phyloP scores from a whole-genome alignment of 2,329 filamentous ascomycete species.

The Corynespora cassiicola region DNA sequence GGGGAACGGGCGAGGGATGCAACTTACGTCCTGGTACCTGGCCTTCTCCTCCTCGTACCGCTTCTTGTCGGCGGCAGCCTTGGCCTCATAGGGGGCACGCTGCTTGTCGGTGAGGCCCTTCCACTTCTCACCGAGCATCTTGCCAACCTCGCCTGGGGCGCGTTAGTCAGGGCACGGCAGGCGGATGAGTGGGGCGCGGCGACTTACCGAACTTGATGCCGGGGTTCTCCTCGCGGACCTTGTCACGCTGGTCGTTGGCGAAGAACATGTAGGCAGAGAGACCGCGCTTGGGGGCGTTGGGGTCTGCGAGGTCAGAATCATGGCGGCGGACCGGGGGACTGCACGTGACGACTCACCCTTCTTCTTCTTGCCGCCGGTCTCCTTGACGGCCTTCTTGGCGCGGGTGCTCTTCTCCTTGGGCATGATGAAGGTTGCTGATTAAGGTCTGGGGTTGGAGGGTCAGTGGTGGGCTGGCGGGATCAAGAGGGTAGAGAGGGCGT shows the following conservation, averaged over 20 bases:
- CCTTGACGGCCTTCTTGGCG: conserved; percentile 66
- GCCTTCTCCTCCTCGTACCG: conserved; percentile 98
- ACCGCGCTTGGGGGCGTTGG: conserved; percentile 98
- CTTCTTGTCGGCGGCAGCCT: conserved; percentile 98
- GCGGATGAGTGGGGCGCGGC: background rate
- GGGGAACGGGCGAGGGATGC: background rate
- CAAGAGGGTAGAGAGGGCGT: conserved; percentile 3
- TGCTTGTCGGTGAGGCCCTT: conserved; percentile 95
- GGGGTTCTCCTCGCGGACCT: conserved; percentile 97
- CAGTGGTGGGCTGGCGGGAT: conserved; percentile 9
- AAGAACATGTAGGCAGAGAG: conserved; percentile 99
- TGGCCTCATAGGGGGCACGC: conserved; percentile 91
- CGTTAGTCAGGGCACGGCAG: conserved; percentile 21
- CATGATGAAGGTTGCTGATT: conserved; percentile 56
- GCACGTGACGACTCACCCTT: conserved; percentile 62
- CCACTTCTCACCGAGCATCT: conserved; percentile 98
- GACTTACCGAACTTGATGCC: conserved; percentile 90
- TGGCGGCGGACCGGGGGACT: background rate
- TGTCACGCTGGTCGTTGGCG: conserved; percentile 98
- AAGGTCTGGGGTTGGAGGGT: conserved; percentile 16
- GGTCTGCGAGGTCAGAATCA: conserved; percentile 65
- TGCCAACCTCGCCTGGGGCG: conserved; percentile 86
- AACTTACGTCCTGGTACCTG: conserved; percentile 62
- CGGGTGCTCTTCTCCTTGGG: conserved; percentile 71
- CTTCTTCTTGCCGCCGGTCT: conserved; percentile 70